Conservation (phyloP, 768 basidiomycete genomes). For the Suillus alpinus region DNA sequence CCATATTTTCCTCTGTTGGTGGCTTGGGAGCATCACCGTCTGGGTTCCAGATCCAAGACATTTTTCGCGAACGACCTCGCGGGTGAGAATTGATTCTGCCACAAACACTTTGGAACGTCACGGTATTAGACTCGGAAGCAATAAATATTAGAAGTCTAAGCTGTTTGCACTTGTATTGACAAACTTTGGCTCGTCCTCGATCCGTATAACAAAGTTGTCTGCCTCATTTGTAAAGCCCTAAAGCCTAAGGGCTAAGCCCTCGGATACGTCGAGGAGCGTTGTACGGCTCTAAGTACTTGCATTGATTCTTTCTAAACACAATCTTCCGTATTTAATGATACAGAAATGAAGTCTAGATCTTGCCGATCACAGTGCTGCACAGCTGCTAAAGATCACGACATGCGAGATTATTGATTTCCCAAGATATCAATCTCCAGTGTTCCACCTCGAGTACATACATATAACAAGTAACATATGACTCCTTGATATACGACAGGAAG, state of each 20-base stretch:
- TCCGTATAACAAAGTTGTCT: neutral
- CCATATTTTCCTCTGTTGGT: slow-evolving; percentile 44
- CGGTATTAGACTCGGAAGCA: neutral
- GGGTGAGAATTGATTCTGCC: neutral
- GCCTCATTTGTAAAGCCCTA: neutral
- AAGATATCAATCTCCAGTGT: neutral
- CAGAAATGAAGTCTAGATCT: neutral
- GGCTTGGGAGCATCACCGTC: slow-evolving; percentile 35
- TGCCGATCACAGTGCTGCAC: neutral
- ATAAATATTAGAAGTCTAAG: neutral
- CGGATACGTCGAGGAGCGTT: neutral
- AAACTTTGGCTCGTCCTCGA: neutral
- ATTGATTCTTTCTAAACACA: neutral
- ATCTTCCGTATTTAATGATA: neutral
- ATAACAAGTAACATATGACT: slow-evolving; percentile 13
- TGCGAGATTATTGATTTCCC: neutral
- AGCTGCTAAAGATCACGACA: neutral
- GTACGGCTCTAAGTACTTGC: neutral
- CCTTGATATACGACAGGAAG: slow-evolving; percentile 20
- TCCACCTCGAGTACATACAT: neutral
- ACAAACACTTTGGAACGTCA: neutral
- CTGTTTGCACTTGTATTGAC: neutral
- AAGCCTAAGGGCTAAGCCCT: neutral
- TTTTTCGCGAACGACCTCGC: slow-evolving; percentile 21
- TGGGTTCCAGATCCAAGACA: slow-evolving; percentile 67